Base-by-base conservation (phyloP, 805 yeast genomes). In the Suhomyces sp. region DNA sequence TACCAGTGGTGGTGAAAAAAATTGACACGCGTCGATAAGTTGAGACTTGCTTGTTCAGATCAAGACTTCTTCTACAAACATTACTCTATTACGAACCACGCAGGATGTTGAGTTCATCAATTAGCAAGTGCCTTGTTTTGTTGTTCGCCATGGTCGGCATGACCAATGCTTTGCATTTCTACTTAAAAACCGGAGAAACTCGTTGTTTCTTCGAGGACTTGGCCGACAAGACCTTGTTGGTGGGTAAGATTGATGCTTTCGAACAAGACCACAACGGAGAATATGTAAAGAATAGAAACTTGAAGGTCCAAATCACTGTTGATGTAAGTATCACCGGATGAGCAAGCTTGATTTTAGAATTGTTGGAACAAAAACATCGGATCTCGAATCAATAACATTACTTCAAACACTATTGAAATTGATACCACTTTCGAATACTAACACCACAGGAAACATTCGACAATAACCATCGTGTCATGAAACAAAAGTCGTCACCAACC, bases 191-290 rank as follows among this genome's bases (percentile, higher is more conserved):
- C 1, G 88, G 82, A 20, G 83, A 83, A 46, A 73, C 79, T 28
- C 78, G 79, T 48, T 93, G 98, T 62, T 91, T 91, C 58, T 83
- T 65, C 51, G 93, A 90, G 54, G 95, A 84, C 42, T 68, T 91
- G 41, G 79, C 86, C 12, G 70, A 73, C 44, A 84, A 81, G 47
- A 78, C 95, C n/a, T 72, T 91, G 39, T 83, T 90, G 15, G 84
- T 84, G 38, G 95, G 91, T 36, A 68, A 52, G 51, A 78, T 85
- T 47, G 83, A 83, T 46, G 84, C 86, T 3, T 74, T 73, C 55
- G 88, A 83, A 49, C 70, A 62, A 41, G 71, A 75, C 47, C 70
- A 71, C 13, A 58, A 63, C 21, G 59, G 72, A 6, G 51, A 63
- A 28, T 79, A 71, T 54, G 65, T 70, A 50, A 70, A 72, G 34